These are phyloP conservation scores for Debaryomycetaceae sp. DNA, from an alignment of 1,139 yeast species.

Conservation along the genomic window DNA sequence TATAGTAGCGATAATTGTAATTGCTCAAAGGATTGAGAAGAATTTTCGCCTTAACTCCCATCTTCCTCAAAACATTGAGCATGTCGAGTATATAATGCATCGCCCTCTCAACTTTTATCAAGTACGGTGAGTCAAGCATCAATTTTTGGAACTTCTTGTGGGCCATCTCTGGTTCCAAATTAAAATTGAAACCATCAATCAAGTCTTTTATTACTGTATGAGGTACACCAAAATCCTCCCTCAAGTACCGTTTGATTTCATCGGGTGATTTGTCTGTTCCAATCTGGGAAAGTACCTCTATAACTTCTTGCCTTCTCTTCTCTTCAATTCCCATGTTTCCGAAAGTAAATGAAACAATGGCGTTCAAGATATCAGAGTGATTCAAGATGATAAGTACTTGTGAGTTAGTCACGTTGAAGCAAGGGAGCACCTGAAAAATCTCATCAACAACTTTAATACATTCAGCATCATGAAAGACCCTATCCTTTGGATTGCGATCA, in stretches of 20 bases:
- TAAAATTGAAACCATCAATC: constrained; percentile 74
- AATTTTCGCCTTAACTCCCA: constrained; percentile 44
- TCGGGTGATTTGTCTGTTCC: constrained; percentile 68
- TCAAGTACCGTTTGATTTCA: constrained; percentile 61
- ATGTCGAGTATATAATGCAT: constrained; percentile 59
- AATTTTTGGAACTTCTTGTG: constrained; percentile 58
- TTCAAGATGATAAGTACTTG: constrained; percentile 61
- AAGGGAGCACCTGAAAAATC: constrained; percentile 59
- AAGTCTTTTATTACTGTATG: constrained; percentile 76
- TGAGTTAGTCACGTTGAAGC: constrained; percentile 46
- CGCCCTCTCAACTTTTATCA: constrained; percentile 59
- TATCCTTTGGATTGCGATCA: constrained; percentile 44
- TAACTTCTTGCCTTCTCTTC: constrained; percentile 64
- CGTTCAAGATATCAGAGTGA: constrained; percentile 74
- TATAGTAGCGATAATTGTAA: constrained; percentile 74
- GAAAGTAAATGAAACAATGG: constrained; percentile 60
- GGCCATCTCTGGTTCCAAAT: constrained; percentile 63
- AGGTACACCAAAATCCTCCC: constrained; percentile 71
- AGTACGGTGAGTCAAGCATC: constrained; percentile 72
- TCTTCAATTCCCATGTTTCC: constrained; percentile 66
- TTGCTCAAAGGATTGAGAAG: constrained; percentile 71
- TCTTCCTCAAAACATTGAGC: constrained; percentile 46
- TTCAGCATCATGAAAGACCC: constrained; percentile 73
- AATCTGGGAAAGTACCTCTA: constrained; percentile 68
- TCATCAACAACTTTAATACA: constrained; percentile 79